Base-by-base conservation (phyloP, 768 basidiomycete species). In the Xerocomellus chrysenteron region DNA sequence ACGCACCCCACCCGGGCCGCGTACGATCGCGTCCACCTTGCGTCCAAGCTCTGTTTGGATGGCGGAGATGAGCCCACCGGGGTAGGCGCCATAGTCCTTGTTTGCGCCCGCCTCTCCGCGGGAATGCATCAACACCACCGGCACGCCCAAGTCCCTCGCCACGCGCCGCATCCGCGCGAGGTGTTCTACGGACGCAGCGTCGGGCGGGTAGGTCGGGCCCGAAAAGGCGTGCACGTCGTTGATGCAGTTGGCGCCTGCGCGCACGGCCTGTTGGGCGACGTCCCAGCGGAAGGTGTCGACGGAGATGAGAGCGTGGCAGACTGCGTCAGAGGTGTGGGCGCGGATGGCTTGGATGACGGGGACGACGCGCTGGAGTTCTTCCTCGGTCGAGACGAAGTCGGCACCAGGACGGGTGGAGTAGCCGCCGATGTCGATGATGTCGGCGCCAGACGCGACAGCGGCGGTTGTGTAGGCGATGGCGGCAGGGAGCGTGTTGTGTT, bases 111-210 rank as follows among this genome's bases (percentile, higher is more conserved):
- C 90, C 54, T 91, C 89, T 0, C 92, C 94, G 4, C 94, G 79
- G 0, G 92, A 94, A 71, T 99, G 96, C 96, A 98, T 98, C 55
- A 98, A 72, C 11, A 98, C 76, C 47, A 94, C 87, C 0, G 94
- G 95, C 0, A 89, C 88, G 6, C 80, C 81, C 43, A 85, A 74
- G 32, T 80, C 75, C 36, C 85, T 79, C 30, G 87, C 86, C 26
- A 86, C 69, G n/a, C 66, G 56, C 51, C 87, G 84, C 90, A 96
- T 90, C 51, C 78, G 72, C 11, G 61, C 59, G 61, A 85, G 79
- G 53, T 78, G 78, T 35, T 73, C 73, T 2, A 74, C 66, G 0
- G 74, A 71, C 2, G 66, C 55, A 40, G 45, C 56, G 11, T 67
- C 68, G n/a, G 65, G 74, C 0, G 57, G 76, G 26, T 77, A 80